Conservation (phyloP, 768 basidiomycete species). For the Panaeolus cyanescens region DNA sequence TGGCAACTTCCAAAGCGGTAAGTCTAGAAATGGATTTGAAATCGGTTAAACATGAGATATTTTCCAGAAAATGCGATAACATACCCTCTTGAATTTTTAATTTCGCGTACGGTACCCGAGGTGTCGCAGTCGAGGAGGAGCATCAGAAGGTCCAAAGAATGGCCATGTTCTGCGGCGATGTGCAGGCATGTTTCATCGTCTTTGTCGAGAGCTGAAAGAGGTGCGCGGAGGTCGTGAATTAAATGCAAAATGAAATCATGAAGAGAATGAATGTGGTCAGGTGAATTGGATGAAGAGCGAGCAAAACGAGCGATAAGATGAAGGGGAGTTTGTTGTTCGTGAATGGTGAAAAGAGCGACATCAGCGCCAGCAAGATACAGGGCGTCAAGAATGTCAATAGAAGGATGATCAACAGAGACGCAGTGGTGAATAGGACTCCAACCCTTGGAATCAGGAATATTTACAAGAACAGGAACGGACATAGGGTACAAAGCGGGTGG, state of each 20-base stretch:
- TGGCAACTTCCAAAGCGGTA: slow-evolving; percentile 68
- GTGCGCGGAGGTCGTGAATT: slow-evolving; percentile 68
- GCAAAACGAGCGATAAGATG: slow-evolving; percentile 60
- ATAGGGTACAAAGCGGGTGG: slow-evolving; percentile 42
- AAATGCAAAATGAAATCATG: slow-evolving; percentile 68
- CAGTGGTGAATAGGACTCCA: slow-evolving; percentile 79
- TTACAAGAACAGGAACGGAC: slow-evolving; percentile 61
- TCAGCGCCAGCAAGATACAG: slow-evolving; percentile 80
- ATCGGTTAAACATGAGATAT: slow-evolving; percentile 4
- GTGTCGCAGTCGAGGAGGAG: slow-evolving; percentile 69
- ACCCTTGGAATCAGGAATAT: slow-evolving; percentile 64
- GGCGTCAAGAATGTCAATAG: slow-evolving; percentile 63
- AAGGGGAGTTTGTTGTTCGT: slow-evolving; percentile 66
- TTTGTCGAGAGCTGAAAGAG: slow-evolving; percentile 64
- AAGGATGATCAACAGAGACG: slow-evolving; percentile 55
- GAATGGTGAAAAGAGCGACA: slow-evolving; percentile 63
- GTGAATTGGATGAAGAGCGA: slow-evolving; percentile 30
- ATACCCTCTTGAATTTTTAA: slow-evolving; percentile 74
- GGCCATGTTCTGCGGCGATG: slow-evolving; percentile 75
- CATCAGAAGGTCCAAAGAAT: slow-evolving; percentile 60
- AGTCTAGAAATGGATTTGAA: slow-evolving; percentile 39
- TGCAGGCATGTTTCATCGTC: slow-evolving; percentile 80
- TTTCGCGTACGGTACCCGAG: slow-evolving; percentile 51
- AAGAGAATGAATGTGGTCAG: slow-evolving; percentile 39
- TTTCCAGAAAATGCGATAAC: slow-evolving; percentile 23